phyloP scores from a whole-genome alignment of 2,329 filamentous ascomycete genomes.

The Ophiocordyceps australis region DNA sequence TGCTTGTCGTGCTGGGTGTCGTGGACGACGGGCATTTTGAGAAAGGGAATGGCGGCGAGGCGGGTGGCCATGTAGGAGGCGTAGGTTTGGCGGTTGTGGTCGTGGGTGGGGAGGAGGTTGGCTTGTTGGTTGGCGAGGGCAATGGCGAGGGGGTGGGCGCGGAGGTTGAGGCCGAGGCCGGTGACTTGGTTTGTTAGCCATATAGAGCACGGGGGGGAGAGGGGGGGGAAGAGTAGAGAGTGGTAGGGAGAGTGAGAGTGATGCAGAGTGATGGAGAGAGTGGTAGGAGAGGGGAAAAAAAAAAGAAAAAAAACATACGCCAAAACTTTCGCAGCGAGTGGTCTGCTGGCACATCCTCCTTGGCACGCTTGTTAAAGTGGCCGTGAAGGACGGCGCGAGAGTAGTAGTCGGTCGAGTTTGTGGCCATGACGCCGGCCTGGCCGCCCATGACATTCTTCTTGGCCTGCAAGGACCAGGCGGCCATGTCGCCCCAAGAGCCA shows the following conservation, averaged over 20 bases:
- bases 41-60: constrained; percentile 1
- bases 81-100: not conserved
- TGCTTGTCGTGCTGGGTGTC: not conserved
- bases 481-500: constrained; percentile 2
- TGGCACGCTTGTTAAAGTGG: constrained; percentile 1
- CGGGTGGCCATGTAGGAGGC: not conserved
- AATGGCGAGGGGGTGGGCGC: constrained; percentile 1
- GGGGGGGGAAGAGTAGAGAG: no score
- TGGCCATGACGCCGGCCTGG: constrained; percentile 1
- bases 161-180: constrained; percentile 1
- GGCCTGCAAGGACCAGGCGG: constrained; percentile 2
- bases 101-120: constrained; percentile 1
- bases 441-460: constrained; percentile 2
- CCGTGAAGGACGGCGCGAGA: constrained; percentile 1
- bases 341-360: constrained; percentile 1
- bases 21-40: not conserved
- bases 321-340: constrained; percentile 1
- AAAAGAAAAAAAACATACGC: not conserved
- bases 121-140: constrained; percentile 1
- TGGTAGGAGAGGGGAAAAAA: no score
- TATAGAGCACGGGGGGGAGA: not conserved
- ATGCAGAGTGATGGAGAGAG: no score
- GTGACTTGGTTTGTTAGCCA: not conserved
- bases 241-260: no score
- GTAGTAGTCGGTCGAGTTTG: constrained; percentile 2